phyloP scores from a whole-genome alignment of 768 basidiomycete genomes.

The Termitomyces sp. region DNA sequence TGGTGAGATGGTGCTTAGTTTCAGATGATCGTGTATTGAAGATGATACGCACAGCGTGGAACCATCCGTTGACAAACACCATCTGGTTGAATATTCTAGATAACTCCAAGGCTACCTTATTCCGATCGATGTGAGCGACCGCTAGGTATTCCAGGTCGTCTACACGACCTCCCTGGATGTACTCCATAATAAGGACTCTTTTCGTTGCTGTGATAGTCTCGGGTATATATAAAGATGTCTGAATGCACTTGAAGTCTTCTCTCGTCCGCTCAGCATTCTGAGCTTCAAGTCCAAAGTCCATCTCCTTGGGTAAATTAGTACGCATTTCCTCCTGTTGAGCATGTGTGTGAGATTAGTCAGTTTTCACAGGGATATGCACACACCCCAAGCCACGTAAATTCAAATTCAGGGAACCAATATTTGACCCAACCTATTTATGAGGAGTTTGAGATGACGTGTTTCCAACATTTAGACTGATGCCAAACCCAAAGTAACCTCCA shows the following conservation, averaged over 20 bases:
- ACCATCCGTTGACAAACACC: conserved; percentile 95
- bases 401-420: conserved; percentile 92
- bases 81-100: conserved; percentile 89
- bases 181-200: conserved; percentile 93
- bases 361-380: conserved; percentile 14
- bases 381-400: conserved; percentile 87
- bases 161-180: conserved; percentile 82
- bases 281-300: conserved; percentile 93
- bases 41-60: conserved; percentile 60
- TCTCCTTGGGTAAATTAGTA: conserved; percentile 85
- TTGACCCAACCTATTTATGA: conserved; percentile 75
- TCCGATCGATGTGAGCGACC: conserved; percentile 82
- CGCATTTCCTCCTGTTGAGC: conserved; percentile 86
- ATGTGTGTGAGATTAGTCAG: conserved; percentile 27
- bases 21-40: neutral
- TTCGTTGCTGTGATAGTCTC: conserved; percentile 76
- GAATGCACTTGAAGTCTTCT: conserved; percentile 65
- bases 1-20: conserved; percentile 1
- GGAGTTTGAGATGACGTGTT: conserved; percentile 1
- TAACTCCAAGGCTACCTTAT: conserved; percentile 89
- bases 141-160: conserved; percentile 87
- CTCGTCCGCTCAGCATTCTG: conserved; percentile 71
- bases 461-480: neutral
- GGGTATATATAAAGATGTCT: conserved; percentile 86
- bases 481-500: conserved; percentile 67